Evolutionary conservation across 176 grass and related monocot species (phyloP), one percentile per base, ranked within the genome.

Genomic region (Poa pratensis): DNA sequence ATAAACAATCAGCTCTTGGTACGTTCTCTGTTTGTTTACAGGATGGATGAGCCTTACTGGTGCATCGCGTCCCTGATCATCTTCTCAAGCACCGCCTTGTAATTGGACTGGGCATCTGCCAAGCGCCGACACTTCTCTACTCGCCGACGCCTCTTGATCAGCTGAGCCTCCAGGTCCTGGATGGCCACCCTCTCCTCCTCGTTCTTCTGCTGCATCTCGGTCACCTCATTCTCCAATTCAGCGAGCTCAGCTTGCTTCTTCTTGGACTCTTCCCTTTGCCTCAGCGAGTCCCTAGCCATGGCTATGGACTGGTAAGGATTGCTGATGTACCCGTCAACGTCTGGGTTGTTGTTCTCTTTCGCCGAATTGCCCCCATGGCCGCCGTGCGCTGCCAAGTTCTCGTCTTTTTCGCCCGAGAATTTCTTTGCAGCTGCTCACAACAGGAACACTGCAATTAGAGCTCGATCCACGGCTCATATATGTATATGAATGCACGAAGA

Each of bases 51-150:
- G 48, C 13, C 92, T 95, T 94, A 99, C 96, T 96, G 93, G 78
- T 99, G 93, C 96, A 99, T 99, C 51, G 96, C 90, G 59, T 99
- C 96, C 71, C 96, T 89, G 79, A 99, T 96, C 96, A 99, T 99
- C 88, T 99, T 99, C 88, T 99, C 96, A n/a, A 99, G 82, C 26
- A 92, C 90, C 0, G 81, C 78, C 88, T 99, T 99, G 86, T 99
- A 96, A 54, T 92, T 91, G 23, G 93, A 93, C 72, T 96, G 96
- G 50, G 93, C 89, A 40, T 99, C 96, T 12, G 96, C 90, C 83
- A 99, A 82, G 63, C 92, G 90, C 5, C 88, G 90, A 0, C 86
- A 88, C 77, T 96, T 99, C 70, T 96, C 96, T 9, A 92, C 93
- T 67, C 93, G 80, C 28, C 86, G 83, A 27, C 77, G 73, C 73